Percentiles rank a stretch among this genome's conserved stretches.
These are phyloP conservation scores for Lodderomyces parapsilosis DNA, from an alignment of 1,139 yeast genomes.

Conservation along the genomic window DNA sequence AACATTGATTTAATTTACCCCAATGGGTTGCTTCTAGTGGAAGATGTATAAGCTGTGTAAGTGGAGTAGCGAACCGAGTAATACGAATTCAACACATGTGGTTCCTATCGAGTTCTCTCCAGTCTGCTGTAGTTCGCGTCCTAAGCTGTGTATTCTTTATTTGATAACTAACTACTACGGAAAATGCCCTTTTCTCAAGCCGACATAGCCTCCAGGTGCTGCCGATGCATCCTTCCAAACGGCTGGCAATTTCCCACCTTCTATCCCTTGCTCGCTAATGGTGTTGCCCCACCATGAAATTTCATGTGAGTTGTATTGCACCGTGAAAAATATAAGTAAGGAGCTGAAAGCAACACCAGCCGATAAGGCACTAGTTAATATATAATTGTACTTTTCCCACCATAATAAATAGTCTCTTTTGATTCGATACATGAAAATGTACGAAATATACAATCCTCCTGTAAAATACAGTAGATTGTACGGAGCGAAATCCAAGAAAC, in stretches of 20 bases:
- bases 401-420: constrained; percentile 49
- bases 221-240: constrained; percentile 33
- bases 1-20: constrained; percentile 40
- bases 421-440: constrained; percentile 52
- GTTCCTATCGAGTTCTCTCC: too few relatives aligned
- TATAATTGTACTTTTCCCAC: constrained; percentile 69
- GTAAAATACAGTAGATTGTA: constrained; percentile 55
- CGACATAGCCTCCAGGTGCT: constrained; percentile 48
- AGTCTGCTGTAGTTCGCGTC: too few relatives aligned
- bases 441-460: constrained; percentile 49
- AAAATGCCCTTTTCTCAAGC: constrained; percentile 37
- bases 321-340: constrained; percentile 55
- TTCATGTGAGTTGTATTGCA: constrained; percentile 40
- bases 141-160: too few relatives aligned
- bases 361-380: constrained; percentile 53
- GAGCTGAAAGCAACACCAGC: constrained; percentile 64
- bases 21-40: constrained; percentile 43
- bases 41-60: constrained; percentile 24
- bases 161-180: too few relatives aligned
- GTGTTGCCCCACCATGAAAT: constrained; percentile 63
- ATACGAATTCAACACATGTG: too few relatives aligned
- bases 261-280: constrained; percentile 44
- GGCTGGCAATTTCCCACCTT: constrained; percentile 28
- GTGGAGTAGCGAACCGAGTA: too few relatives aligned
- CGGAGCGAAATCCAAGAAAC: constrained; percentile 50